phyloP scores from a whole-genome alignment of 2,329 filamentous ascomycete species.

The Pestalotiopsis sp. region DNA sequence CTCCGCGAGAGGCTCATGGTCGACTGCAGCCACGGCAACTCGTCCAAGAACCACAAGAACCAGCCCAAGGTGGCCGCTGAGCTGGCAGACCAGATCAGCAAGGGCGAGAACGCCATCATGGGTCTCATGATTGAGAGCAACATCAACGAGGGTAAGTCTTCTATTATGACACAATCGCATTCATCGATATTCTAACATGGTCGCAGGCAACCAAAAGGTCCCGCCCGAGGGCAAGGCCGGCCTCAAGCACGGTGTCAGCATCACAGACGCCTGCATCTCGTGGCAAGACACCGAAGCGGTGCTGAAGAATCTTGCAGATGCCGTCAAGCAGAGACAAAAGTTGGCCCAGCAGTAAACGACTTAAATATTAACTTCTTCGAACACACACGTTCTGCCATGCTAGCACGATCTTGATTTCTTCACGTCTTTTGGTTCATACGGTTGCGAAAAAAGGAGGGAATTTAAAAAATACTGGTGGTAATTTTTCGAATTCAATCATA shows the following conservation, averaged over 20 bases:
- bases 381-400: not conserved
- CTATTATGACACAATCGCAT: too few species aligned
- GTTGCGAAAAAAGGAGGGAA: not conserved
- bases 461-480: not conserved
- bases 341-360: constrained; percentile 23
- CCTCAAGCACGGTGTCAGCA: constrained; percentile 91
- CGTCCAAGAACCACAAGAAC: constrained; percentile 93
- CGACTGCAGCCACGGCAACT: constrained; percentile 97
- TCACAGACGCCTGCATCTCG: constrained; percentile 95
- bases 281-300: constrained; percentile 88
- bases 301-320: constrained; percentile 76
- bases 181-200: not conserved
- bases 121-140: constrained; percentile 99
- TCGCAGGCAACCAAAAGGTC: constrained; percentile 81
- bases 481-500: not conserved
- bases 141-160: constrained; percentile 80
- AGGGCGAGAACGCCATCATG: constrained; percentile 86
- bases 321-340: constrained; percentile 74
- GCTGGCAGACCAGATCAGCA: constrained; percentile 81
- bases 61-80: constrained; percentile 89
- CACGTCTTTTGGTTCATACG: not conserved
- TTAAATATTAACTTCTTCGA: constrained; percentile 1
- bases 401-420: not conserved
- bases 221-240: constrained; percentile 82
- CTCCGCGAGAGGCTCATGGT: constrained; percentile 86